Percentiles rank a stretch among this genome's conserved stretches.
Evolutionary conservation across 176 grass and related monocot species (phyloP).

Genomic region (Aegilops bicornis): DNA sequence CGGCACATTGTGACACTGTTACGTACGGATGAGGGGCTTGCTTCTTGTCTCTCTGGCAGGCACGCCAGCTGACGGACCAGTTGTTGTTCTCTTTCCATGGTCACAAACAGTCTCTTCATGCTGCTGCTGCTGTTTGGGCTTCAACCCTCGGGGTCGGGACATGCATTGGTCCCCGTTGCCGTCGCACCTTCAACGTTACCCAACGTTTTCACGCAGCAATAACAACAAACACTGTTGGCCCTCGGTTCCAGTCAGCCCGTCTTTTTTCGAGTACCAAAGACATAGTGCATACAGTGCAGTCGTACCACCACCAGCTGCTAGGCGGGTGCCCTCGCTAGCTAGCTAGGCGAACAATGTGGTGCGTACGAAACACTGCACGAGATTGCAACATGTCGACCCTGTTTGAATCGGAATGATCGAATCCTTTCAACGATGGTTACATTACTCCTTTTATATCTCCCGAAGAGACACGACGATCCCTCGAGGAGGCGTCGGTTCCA

Average conservation of each 20-base stretch:
- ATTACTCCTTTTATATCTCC: too few species aligned
- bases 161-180: slow-evolving; percentile 16
- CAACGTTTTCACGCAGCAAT: too few species aligned
- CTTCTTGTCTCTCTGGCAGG: neutral
- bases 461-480: too few species aligned
- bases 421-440: too few species aligned
- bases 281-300: neutral
- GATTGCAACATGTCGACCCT: neutral
- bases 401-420: too few species aligned
- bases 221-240: neutral
- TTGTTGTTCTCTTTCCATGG: slow-evolving; percentile 48
- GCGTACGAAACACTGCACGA: neutral
- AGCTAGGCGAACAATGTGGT: neutral
- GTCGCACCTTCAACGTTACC: neutral
- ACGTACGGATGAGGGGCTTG: slow-evolving; percentile 20
- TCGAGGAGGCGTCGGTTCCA: too few species aligned
- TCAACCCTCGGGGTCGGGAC: neutral
- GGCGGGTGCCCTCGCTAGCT: too few species aligned
- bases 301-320: neutral
- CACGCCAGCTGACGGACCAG: neutral
- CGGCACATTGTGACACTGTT: slow-evolving; percentile 9
- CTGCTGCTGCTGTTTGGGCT: neutral
- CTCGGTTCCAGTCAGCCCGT: neutral
- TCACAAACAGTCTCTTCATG: slow-evolving; percentile 37
- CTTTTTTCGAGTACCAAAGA: neutral